These are phyloP conservation scores for Globisporangium spinosum DNA, from an alignment of 352 stramenopile species.

Conservation along the genomic window DNA sequence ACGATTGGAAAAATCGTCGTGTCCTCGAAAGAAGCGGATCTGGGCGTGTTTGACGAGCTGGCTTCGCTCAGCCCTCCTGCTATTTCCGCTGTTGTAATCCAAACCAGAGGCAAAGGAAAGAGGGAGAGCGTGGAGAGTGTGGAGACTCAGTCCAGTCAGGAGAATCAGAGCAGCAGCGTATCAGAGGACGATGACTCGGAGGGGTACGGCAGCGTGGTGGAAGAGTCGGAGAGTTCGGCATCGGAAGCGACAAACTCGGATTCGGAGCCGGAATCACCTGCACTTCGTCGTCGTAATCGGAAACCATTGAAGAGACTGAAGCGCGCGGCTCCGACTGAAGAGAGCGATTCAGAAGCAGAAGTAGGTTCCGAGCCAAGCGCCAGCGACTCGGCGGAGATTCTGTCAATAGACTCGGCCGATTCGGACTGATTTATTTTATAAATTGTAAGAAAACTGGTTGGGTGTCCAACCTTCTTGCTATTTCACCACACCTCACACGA, in stretches of 20 bases:
- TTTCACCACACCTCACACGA: too few relatives aligned
- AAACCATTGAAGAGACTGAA: slow-evolving; percentile 1
- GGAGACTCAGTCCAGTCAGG: background rate
- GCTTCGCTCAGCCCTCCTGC: background rate
- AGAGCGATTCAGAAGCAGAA: background rate
- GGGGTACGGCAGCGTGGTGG: slow-evolving; percentile 11
- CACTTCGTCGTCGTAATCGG: background rate
- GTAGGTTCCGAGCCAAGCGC: background rate
- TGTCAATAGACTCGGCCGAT: background rate
- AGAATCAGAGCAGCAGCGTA: background rate
- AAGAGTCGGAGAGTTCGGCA: slow-evolving; percentile 11
- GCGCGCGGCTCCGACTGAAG: background rate
- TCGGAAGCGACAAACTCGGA: background rate
- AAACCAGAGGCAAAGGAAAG: background rate
- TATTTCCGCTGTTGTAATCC: background rate
- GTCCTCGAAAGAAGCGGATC: slow-evolving; percentile 3
- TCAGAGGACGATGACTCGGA: slow-evolving; percentile 4
- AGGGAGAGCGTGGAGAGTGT: background rate
- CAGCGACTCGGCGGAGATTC: slow-evolving; percentile 6
- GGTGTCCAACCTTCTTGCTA: too few relatives aligned
- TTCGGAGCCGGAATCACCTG: background rate
- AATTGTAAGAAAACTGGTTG: too few relatives aligned
- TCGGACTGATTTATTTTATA: background rate
- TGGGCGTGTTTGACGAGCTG: slow-evolving; percentile 6
- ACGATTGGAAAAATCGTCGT: slow-evolving; percentile 10